Evolutionary conservation across 1,284 basidiomycete genomes (phyloP), one percentile per base, ranked within the genome.

Genomic region (Ganoderma lingzhi): DNA sequence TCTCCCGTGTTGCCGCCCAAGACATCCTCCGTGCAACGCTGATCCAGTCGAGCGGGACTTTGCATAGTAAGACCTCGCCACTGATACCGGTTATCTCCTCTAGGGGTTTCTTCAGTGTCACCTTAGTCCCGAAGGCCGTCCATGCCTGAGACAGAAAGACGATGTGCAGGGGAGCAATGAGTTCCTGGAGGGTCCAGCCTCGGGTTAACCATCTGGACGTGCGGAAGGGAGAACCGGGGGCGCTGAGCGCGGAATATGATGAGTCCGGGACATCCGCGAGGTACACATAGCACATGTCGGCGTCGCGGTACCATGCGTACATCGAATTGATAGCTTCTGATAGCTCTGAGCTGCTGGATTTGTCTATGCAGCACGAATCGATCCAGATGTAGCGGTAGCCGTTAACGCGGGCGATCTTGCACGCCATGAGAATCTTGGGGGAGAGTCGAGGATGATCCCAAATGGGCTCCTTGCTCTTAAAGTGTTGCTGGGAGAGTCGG

Each of bases 21-120:
- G 64, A 69, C 68, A 69, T 65, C n/a, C 68, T 44, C 12, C 37
- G 51, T 8, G 68, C 60, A n/a, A 69, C 55, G 37, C 68, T 69
- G 15, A n/a, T 9, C 19, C 28, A 1, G 9, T 51, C 23, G 9
- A 51, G 48, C 23, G 48, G n/a, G 8, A 4, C 2, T 1, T 4
- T 12, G 23, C 2, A 2, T 12, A n/a, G 6, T 23, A 51, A 28
- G 9, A 28, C 48, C n/a, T n/a, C 6, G 1, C 6, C 23, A 23
- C n/a, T n/a, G 9, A 51, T 12, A 8, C 48, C 48, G 3, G n/a
- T 51, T 9, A 51, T 28, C 1, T 28, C 48, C 19, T 51, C n/a
- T 2, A 51, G 3, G n/a, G n/a, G 48, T 12, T 10, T n/a, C 3
- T n/a, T 8, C 3, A 51, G 23, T 9, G n/a, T 28, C 23, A 12